Base-by-base conservation (phyloP, 163 green algal genomes). In the Prototheca cutis region DNA sequence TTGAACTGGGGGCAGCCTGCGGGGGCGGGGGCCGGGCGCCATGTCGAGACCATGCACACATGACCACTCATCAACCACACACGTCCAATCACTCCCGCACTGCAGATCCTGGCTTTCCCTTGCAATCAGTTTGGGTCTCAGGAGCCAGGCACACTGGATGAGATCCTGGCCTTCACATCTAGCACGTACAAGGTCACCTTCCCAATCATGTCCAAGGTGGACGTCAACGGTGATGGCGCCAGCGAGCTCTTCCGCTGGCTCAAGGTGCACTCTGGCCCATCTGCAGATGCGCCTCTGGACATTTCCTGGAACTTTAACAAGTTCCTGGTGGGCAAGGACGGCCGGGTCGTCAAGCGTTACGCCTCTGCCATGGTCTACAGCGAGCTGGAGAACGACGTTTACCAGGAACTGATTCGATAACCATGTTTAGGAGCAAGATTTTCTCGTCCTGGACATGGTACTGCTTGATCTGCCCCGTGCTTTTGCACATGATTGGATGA, bases 71-170 rank as follows among this genome's bases (percentile, higher is more conserved):
- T n/a, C n/a, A n/a, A n/a, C n/a, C n/a, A n/a, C n/a, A n/a, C n/a
- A n/a, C n/a, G n/a, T n/a, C n/a, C n/a, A n/a, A n/a, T n/a, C n/a
- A n/a, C n/a, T n/a, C n/a, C n/a, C n/a, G n/a, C n/a, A 15, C 36
- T 45, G 36, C 2, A 74, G 51, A 56, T 85, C 13, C 24, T 85
- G 27, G 77, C 72, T 17, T 81, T 80, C 32, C 78, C 78, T 7
- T 85, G 77, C 70, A 86, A 85, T 54, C 63, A 80, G 53, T 85
- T 85, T 59, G 72, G 74, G 10, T 31, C 40, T 10, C 77, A 84
- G 53, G 77, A 82, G 54, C 62, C 65, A 4, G 71, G 47, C n/a
- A 68, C 25, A 34, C 31, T 48, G 28, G 58, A 15, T 15, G 67
- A 74, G 32, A 66, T 69, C 8, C 25, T 42, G 48, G 15, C 13